Evolutionary conservation across 176 grass and related monocot species (phyloP).

Genomic region (Musa troglodytarum): DNA sequence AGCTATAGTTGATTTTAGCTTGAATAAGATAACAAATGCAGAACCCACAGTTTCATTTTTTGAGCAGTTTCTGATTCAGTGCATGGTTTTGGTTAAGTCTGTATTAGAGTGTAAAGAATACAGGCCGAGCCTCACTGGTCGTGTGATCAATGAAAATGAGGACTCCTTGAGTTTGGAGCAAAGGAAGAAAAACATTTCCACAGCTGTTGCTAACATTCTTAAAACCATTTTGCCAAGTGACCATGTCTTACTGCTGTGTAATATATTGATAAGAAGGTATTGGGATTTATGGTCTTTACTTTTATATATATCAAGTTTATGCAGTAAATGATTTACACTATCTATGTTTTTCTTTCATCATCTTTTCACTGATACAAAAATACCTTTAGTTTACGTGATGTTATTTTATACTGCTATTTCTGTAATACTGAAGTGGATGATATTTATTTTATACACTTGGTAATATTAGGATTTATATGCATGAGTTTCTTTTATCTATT

Average conservation of each 20-base stretch:
- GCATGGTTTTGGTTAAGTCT: slow-evolving; percentile 89
- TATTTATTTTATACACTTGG: not conserved
- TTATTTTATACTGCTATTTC: too few species aligned
- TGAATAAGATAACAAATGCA: slow-evolving; percentile 86
- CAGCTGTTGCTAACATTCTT: slow-evolving; percentile 59
- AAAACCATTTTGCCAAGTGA: slow-evolving; percentile 69
- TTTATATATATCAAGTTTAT: not conserved
- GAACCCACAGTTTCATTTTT: slow-evolving; percentile 52
- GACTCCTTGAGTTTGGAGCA: slow-evolving; percentile 65
- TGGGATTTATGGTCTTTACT: not conserved
- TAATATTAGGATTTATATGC: not conserved
- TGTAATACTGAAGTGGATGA: too few species aligned
- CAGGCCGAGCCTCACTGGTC: slow-evolving; percentile 60
- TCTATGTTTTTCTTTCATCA: not conserved
- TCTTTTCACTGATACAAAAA: not conserved
- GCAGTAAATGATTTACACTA: not conserved
- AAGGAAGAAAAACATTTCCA: slow-evolving; percentile 68
- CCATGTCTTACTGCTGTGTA: slow-evolving; percentile 73
- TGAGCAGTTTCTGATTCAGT: slow-evolving; percentile 91
- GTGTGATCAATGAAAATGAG: slow-evolving; percentile 50
- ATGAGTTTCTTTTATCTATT: not conserved
- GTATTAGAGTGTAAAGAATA: slow-evolving; percentile 96
- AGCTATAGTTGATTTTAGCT: slow-evolving; percentile 57
- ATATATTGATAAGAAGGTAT: slow-evolving; percentile 94
- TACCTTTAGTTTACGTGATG: not conserved